A percentile compares a stretch with the other conserved stretches of the same genome.
These are phyloP conservation scores for Rhodosporidiobolus sp. DNA, from an alignment of 768 basidiomycete genomes.

Conservation along the genomic window DNA sequence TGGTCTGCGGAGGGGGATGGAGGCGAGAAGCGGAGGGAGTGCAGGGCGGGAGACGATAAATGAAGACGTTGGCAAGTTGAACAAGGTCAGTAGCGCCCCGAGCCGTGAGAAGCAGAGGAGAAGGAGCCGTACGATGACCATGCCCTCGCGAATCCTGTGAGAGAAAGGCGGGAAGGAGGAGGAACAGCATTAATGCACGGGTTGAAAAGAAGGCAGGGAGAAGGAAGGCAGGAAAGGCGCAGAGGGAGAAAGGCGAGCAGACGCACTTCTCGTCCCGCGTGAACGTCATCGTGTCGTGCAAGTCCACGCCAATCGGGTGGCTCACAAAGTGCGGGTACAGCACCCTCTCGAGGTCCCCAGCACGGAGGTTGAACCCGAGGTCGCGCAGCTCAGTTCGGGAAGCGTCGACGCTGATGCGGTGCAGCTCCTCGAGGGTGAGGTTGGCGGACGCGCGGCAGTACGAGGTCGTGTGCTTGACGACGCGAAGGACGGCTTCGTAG, in stretches of 20 bases:
- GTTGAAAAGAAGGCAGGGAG: background rate
- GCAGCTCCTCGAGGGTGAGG: conserved; percentile 70
- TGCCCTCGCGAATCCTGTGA: conserved; percentile 65
- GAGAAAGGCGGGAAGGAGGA: too few relatives aligned
- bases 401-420: conserved; percentile 65
- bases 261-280: conserved; percentile 48
- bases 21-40: conserved; percentile 43
- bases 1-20: conserved; percentile 21
- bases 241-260: conserved; percentile 13
- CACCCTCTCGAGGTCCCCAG: conserved; percentile 57
- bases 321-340: conserved; percentile 91
- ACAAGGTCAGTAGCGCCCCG: too few relatives aligned
- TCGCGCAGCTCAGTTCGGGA: conserved; percentile 71
- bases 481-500: conserved; percentile 58
- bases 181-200: conserved; percentile 13
- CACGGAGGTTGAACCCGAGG: conserved; percentile 56
- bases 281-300: conserved; percentile 70
- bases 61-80: background rate
- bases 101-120: background rate
- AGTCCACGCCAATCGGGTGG: conserved; percentile 89
- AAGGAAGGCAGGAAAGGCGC: background rate
- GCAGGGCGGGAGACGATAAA: background rate
- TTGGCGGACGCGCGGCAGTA: conserved; percentile 53
- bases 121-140: conserved; percentile 58
- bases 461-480: conserved; percentile 49